Evolutionary conservation across 2,329 filamentous ascomycete species (phyloP), one percentile per base, ranked within the genome.

Genomic region (Aspergillus sp.): DNA sequence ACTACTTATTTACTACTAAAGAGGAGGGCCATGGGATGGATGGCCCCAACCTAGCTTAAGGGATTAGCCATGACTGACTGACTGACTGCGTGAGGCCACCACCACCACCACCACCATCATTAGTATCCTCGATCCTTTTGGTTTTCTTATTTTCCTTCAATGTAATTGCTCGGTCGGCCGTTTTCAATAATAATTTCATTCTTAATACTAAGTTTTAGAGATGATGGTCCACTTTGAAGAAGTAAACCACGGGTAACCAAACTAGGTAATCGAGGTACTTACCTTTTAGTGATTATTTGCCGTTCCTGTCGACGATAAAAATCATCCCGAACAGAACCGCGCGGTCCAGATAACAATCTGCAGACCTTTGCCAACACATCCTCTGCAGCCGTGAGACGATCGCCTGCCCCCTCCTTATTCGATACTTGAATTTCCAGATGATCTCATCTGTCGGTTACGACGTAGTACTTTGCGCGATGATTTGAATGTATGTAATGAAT

Each of bases 351-450:
- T 67, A 60, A 30, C 56, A 65, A 63, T 64, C 67, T 71, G 68
- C 66, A 69, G 59, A 59, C 59, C 50, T 43, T 60, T 67, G 68
- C 67, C 69, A 71, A 66, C 69, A 63, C 67, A 71, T 70, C 66
- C 32, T 63, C 60, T 69, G 63, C 61, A 67, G 62, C 45, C 12
- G 48, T 62, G 17, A 58, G 63, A 56, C 57, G 41, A 63, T 62
- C 50, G 39, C 54, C 57, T 25, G 12, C 45, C 43, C 48, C 38
- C 43, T 32, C 19, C 23, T 38, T 19, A 53, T 57, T 21, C 47
- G 23, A 28, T 15, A 23, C 48, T 28, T 55, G 41, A 21, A 41
- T 61, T 55, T 32, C 9, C 39, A 23, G 17, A 59, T 62, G 47
- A 59, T 47, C 54, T 51, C 58, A 58, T 54, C 53, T 54, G 43